phyloP scores from a whole-genome alignment of 2,329 filamentous ascomycete species.

The Fusarium mundagurra region DNA sequence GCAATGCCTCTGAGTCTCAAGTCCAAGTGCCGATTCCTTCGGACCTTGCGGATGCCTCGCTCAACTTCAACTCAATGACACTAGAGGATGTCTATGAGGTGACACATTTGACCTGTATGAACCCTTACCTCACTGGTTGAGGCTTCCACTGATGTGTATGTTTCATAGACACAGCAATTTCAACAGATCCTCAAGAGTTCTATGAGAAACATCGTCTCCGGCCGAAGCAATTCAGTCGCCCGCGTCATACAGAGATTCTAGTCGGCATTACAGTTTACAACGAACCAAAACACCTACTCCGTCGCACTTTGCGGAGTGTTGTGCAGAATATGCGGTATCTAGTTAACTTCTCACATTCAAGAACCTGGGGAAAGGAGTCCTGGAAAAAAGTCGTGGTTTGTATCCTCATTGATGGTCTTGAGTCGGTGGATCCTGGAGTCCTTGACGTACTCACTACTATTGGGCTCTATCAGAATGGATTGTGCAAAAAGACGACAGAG shows the following conservation, averaged over 20 bases:
- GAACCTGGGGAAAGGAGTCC: constrained; percentile 98
- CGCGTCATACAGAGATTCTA: constrained; percentile 76
- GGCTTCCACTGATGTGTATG: accelerated
- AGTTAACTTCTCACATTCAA: constrained; percentile 95
- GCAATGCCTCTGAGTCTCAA: not conserved
- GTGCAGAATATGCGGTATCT: constrained; percentile 99
- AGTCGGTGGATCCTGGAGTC: constrained; percentile 93
- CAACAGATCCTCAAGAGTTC: not conserved
- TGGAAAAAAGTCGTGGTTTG: constrained; percentile 99
- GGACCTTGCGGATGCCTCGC: not conserved
- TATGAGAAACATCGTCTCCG: not conserved
- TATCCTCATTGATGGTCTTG: constrained; percentile 95
- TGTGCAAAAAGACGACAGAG: constrained; percentile 78
- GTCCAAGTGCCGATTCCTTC: not conserved
- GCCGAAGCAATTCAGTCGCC: accelerated
- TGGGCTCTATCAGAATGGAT: constrained; percentile 94
- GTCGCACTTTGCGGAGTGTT: constrained; percentile 91
- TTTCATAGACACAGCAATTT: not conserved
- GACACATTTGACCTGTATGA: not conserved
- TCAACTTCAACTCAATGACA: accelerated
- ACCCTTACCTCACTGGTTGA: accelerated
- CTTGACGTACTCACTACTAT: constrained; percentile 91
- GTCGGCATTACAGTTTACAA: constrained; percentile 99
- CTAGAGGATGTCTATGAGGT: not conserved
- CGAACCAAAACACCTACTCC: constrained; percentile 95